Conservation (phyloP, 2,329 filamentous ascomycete species). For the Lasiodiplodia citricola region DNA sequence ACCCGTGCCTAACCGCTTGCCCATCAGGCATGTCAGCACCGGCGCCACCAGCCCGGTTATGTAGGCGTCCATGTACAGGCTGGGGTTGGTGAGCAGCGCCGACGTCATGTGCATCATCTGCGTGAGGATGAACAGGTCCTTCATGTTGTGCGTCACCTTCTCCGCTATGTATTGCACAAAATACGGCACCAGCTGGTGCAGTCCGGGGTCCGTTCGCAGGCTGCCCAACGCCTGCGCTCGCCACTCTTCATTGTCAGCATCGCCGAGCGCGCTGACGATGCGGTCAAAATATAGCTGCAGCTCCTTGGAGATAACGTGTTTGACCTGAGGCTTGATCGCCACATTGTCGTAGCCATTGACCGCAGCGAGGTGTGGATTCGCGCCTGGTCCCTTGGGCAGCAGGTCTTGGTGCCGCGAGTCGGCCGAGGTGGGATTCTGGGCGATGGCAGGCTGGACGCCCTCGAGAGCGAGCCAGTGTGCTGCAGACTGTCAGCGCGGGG, state of each 20-base stretch:
- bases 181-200: conserved; percentile 95
- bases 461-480: conserved; percentile 98
- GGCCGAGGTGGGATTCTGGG: conserved; percentile 88
- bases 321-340: conserved; percentile 86
- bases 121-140: conserved; percentile 84
- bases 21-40: conserved; percentile 88
- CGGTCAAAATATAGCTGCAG: conserved; percentile 97
- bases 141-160: conserved; percentile 91
- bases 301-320: conserved; percentile 95
- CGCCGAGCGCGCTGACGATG: conserved; percentile 84
- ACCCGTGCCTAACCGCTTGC: conserved; percentile 73
- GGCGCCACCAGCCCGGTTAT: conserved; percentile 77
- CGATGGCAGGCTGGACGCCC: conserved; percentile 94
- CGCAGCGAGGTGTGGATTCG: conserved; percentile 83
- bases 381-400: conserved; percentile 85
- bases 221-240: conserved; percentile 85
- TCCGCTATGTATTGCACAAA: conserved; percentile 96
- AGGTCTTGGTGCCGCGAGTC: conserved; percentile 85
- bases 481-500: conserved; percentile 43
- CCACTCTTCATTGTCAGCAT: conserved; percentile 86
- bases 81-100: conserved; percentile 81
- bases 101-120: conserved; percentile 92
- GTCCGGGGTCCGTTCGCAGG: conserved; percentile 83
- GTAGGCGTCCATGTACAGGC: conserved; percentile 75
- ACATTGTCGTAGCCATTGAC: conserved; percentile 83